Evolutionary conservation across 345 rosid genomes (phyloP).

Genomic region (Eucalyptus sideroxylon): DNA sequence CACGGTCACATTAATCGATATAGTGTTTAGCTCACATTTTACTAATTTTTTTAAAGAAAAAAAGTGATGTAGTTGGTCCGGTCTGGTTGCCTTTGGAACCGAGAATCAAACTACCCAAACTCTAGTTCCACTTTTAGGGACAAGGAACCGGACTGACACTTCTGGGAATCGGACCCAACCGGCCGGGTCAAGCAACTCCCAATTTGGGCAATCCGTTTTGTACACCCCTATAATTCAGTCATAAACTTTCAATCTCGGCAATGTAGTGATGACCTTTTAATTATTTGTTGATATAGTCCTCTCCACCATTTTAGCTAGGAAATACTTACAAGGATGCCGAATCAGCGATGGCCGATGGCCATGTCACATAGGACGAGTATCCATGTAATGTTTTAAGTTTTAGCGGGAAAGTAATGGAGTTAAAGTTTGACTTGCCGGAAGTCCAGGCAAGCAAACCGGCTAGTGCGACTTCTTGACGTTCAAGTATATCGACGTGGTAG

Average conservation of each 20-base stretch:
- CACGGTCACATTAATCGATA: too few species aligned
- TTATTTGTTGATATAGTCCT: not conserved
- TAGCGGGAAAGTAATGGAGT: too few species aligned
- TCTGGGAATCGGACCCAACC: accelerated
- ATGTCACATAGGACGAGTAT: not conserved
- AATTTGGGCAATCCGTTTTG: too few species aligned
- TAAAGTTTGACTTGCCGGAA: too few species aligned
- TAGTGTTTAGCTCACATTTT: too few species aligned
- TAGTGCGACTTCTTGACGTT: not conserved
- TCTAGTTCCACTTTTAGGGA: too few species aligned
- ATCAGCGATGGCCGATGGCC: accelerated
- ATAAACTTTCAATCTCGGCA: not conserved
- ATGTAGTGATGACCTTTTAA: not conserved
- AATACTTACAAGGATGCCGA: not conserved
- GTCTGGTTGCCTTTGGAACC: too few species aligned
- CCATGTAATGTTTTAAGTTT: too few species aligned
- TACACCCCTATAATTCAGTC: not conserved
- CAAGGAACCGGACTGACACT: too few species aligned
- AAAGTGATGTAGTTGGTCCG: too few species aligned
- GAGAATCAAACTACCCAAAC: too few species aligned
- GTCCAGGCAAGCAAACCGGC: not conserved
- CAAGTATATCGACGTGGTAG: not conserved
- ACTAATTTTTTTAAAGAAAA: too few species aligned
- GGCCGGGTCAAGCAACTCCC: accelerated
- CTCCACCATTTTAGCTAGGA: not conserved